Conservation (phyloP, 2,329 filamentous ascomycete species). For the Sporothrix mexicana region DNA sequence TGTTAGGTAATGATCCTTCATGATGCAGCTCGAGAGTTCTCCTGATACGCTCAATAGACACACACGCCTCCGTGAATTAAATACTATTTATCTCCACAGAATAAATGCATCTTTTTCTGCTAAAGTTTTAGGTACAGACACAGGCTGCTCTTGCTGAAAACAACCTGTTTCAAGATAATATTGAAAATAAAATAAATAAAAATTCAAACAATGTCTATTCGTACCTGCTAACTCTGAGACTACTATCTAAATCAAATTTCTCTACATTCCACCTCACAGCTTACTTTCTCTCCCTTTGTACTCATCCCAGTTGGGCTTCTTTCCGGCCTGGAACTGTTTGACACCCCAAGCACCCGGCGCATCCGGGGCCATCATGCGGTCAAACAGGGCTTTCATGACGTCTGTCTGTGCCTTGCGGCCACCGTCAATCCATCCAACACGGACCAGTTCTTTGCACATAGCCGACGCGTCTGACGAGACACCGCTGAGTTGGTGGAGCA, state of each 20-base stretch:
- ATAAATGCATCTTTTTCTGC: no score
- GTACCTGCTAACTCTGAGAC: neutral
- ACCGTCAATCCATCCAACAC: neutral
- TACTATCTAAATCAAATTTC: neutral
- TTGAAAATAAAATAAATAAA: no score
- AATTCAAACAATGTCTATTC: neutral
- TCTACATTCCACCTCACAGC: neutral
- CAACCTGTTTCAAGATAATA: no score
- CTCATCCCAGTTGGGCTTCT: slow-evolving; percentile 2
- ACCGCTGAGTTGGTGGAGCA: neutral
- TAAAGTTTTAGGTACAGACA: no score
- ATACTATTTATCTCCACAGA: no score
- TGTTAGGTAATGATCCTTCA: no score
- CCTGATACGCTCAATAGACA: no score
- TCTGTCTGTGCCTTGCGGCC: neutral
- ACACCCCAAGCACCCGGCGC: neutral
- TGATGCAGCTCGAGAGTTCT: no score
- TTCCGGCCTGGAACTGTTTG: neutral
- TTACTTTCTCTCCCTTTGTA: neutral
- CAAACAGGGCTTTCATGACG: neutral
- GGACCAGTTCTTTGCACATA: neutral
- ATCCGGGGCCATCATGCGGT: neutral
- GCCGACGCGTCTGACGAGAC: neutral
- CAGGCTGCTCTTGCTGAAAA: no score
- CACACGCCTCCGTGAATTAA: no score